These are phyloP conservation scores for Buxus sempervirens DNA, from an alignment of 164 flowering plant species.

Conservation along the genomic window DNA sequence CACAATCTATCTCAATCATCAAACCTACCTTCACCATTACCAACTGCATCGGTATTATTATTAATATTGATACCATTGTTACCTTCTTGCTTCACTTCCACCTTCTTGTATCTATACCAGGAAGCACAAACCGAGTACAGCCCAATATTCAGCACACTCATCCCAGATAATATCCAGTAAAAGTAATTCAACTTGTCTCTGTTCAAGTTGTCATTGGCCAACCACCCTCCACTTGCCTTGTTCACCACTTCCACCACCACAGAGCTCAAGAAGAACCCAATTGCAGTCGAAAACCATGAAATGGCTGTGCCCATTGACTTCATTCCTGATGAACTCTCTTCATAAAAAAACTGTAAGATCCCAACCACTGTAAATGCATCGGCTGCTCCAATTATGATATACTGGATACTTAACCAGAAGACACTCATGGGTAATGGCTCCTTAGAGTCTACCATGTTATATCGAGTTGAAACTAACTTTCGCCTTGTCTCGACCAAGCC, in stretches of 20 bases:
- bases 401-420: slow-evolving; percentile 67
- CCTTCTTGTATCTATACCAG: slow-evolving; percentile 62
- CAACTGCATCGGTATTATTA: slow-evolving; percentile 1
- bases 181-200: slow-evolving; percentile 59
- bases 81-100: slow-evolving; percentile 22
- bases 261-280: slow-evolving; percentile 64
- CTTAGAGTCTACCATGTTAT: slow-evolving; percentile 44
- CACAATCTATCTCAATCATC: too few relatives aligned
- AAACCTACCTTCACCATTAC: slow-evolving; percentile 16
- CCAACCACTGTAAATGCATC: slow-evolving; percentile 71
- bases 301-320: slow-evolving; percentile 58
- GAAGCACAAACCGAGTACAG: slow-evolving; percentile 52
- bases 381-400: slow-evolving; percentile 55
- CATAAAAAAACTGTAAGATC: slow-evolving; percentile 62
- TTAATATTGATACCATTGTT: not conserved
- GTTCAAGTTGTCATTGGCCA: slow-evolving; percentile 55
- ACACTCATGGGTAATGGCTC: slow-evolving; percentile 53
- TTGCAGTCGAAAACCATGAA: slow-evolving; percentile 56
- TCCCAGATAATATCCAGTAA: slow-evolving; percentile 53
- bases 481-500: slow-evolving; percentile 49
- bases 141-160: slow-evolving; percentile 56
- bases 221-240: slow-evolving; percentile 63
- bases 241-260: slow-evolving; percentile 63
- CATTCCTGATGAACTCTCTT: slow-evolving; percentile 64
- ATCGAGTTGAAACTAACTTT: slow-evolving; percentile 39